Conservation (phyloP, 805 yeast species). For the Yarrowia phangngaensis region DNA sequence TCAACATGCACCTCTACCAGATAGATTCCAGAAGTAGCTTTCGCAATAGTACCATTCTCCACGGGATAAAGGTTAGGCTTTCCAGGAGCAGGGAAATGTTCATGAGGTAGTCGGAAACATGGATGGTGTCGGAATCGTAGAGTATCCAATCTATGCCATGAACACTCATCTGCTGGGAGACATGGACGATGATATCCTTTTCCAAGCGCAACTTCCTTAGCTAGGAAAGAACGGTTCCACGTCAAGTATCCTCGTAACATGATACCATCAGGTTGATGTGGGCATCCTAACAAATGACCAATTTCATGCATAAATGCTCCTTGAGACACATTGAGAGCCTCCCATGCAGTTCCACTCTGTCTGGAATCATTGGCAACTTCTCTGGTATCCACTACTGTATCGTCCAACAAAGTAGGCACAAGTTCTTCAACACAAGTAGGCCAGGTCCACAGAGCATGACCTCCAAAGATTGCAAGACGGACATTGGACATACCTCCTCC, state of each 20-base stretch:
- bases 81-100: conserved; percentile 40
- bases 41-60: conserved; percentile 48
- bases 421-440: conserved; percentile 77
- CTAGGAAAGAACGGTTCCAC: conserved; percentile 75
- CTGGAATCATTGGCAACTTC: conserved; percentile 89
- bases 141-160: conserved; percentile 82
- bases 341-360: conserved; percentile 87
- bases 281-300: conserved; percentile 87
- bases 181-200: conserved; percentile 33
- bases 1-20: conserved; percentile 66
- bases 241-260: conserved; percentile 84
- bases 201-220: conserved; percentile 49
- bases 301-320: conserved; percentile 97
- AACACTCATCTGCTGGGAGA: conserved; percentile 62
- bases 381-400: conserved; percentile 53
- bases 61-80: conserved; percentile 49
- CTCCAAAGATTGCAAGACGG: conserved; percentile 85
- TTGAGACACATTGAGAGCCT: conserved; percentile 73
- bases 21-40: conserved; percentile 64
- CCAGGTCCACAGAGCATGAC: conserved; percentile 89
- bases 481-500: conserved; percentile 79
- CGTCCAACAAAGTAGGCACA: conserved; percentile 64
- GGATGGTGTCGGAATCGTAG: conserved; percentile 78
- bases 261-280: conserved; percentile 85
- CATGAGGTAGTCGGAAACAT: conserved; percentile 67